A percentile compares a stretch with the other conserved stretches of the same genome.
phyloP scores from a whole-genome alignment of 176 grass and related monocot species.

The Eremochloa ophiuroides region DNA sequence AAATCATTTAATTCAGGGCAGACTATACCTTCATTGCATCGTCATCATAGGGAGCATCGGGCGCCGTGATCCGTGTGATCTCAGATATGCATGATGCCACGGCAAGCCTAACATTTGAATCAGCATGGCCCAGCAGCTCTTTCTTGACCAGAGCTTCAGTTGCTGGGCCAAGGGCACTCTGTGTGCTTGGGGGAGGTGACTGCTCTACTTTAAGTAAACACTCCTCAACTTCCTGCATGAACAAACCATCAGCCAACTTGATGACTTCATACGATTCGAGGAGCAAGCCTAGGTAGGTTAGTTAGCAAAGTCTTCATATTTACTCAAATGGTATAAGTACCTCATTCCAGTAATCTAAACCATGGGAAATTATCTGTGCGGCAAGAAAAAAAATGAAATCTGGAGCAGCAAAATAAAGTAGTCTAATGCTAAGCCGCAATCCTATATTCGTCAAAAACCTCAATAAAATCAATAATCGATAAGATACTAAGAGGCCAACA shows the following conservation, averaged over 20 bases:
- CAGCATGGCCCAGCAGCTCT: slow-evolving; percentile 43
- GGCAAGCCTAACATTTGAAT: slow-evolving; percentile 48
- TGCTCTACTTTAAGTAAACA: slow-evolving; percentile 65
- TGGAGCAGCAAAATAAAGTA: not conserved
- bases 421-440: not conserved
- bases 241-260: slow-evolving; percentile 3
- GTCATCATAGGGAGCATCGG: slow-evolving; percentile 84
- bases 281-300: not conserved
- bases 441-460: not conserved
- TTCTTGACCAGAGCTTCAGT: slow-evolving; percentile 57
- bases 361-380: not conserved
- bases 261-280: not conserved
- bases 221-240: slow-evolving; percentile 56
- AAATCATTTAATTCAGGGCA: not conserved
- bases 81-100: slow-evolving; percentile 85
- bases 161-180: slow-evolving; percentile 41
- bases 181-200: slow-evolving; percentile 51
- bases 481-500: not conserved
- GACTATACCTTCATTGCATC: slow-evolving; percentile 64
- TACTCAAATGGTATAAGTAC: not conserved
- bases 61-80: slow-evolving; percentile 86
- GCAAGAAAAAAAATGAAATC: not conserved
- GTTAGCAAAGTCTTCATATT: not conserved
- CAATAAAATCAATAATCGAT: not conserved
- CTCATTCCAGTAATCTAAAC: slow-evolving; percentile 9